Evolutionary conservation across 179 eudicot species (phyloP).

Genomic region (Drosera spatulata): DNA sequence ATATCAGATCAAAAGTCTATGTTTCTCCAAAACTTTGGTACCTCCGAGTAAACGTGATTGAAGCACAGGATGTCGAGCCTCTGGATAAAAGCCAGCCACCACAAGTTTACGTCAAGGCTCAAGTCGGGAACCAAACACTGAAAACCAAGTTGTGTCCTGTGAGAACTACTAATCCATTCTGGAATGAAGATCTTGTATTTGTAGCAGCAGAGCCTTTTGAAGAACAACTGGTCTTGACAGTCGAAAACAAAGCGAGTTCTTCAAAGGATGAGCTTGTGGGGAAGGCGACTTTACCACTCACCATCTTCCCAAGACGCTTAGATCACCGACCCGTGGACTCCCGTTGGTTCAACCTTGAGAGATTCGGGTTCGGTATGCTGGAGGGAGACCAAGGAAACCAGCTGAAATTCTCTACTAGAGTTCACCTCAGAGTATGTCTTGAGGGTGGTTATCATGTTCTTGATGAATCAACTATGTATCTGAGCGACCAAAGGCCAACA

Average conservation of each 20-base stretch:
- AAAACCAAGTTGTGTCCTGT: slow-evolving; percentile 47
- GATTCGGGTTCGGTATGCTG: slow-evolving; percentile 59
- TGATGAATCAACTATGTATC: slow-evolving; percentile 83
- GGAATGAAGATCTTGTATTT: slow-evolving; percentile 84
- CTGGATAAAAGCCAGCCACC: slow-evolving; percentile 24
- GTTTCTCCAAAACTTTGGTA: slow-evolving; percentile 39
- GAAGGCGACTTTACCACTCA: slow-evolving; percentile 33
- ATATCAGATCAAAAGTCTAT: slow-evolving; percentile 33
- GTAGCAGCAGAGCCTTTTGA: slow-evolving; percentile 95
- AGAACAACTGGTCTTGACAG: slow-evolving; percentile 49
- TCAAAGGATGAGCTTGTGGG: slow-evolving; percentile 68
- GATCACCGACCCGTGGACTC: slow-evolving; percentile 68
- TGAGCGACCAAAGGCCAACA: slow-evolving; percentile 78
- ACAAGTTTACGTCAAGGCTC: slow-evolving; percentile 58
- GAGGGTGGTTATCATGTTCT: slow-evolving; percentile 90
- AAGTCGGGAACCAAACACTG: slow-evolving; percentile 57
- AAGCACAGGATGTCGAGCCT: slow-evolving; percentile 40
- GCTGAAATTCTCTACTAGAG: slow-evolving; percentile 64
- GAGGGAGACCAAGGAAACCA: slow-evolving; percentile 67
- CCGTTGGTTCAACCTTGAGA: slow-evolving; percentile 74
- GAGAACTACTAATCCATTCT: slow-evolving; percentile 48
- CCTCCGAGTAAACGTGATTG: slow-evolving; percentile 32
- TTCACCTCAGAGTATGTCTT: slow-evolving; percentile 73
- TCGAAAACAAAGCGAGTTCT: slow-evolving; percentile 34
- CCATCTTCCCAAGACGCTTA: slow-evolving; percentile 42